phyloP scores from a whole-genome alignment of 1,284 basidiomycete genomes.

The Sanghuangporus weigelae region DNA sequence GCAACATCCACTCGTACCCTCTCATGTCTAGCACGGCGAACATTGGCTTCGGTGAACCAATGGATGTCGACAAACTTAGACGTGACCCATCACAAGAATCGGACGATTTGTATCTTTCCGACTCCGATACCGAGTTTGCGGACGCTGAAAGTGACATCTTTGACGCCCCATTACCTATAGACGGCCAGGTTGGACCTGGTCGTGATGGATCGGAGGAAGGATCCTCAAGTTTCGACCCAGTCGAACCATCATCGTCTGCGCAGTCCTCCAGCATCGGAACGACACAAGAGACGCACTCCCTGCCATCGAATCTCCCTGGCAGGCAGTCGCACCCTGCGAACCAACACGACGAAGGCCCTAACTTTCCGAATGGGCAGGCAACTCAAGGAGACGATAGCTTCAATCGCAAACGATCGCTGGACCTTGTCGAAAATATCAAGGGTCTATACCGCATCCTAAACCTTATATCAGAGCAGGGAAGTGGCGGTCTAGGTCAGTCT shows the following conservation, averaged over 20 bases:
- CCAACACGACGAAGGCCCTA: not conserved
- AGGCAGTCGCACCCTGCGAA: too few species aligned
- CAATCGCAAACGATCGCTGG: constrained; percentile 4
- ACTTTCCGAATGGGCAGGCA: not conserved
- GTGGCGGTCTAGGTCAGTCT: constrained; percentile 41
- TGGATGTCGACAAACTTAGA: not conserved
- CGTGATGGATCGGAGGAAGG: too few species aligned
- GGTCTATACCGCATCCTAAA: constrained; percentile 49
- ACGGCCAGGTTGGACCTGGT: too few species aligned
- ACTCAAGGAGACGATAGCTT: not conserved
- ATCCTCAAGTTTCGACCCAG: too few species aligned
- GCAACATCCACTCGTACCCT: not conserved
- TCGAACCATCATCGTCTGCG: not conserved
- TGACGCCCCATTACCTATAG: too few species aligned
- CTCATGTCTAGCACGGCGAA: not conserved
- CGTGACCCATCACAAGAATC: not conserved
- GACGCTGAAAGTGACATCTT: not conserved
- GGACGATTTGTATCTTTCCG: constrained; percentile 6
- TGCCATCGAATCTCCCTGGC: too few species aligned
- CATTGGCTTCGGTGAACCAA: not conserved
- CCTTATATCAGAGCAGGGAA: constrained; percentile 44
- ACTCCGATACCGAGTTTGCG: not conserved
- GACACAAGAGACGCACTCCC: not conserved
- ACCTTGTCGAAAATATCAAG: constrained; percentile 29
- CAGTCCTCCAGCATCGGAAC: not conserved